Evolutionary conservation across 495 filamentous ascomycete genomes (phyloP).

Genomic region (Pyrenula massariospora): DNA sequence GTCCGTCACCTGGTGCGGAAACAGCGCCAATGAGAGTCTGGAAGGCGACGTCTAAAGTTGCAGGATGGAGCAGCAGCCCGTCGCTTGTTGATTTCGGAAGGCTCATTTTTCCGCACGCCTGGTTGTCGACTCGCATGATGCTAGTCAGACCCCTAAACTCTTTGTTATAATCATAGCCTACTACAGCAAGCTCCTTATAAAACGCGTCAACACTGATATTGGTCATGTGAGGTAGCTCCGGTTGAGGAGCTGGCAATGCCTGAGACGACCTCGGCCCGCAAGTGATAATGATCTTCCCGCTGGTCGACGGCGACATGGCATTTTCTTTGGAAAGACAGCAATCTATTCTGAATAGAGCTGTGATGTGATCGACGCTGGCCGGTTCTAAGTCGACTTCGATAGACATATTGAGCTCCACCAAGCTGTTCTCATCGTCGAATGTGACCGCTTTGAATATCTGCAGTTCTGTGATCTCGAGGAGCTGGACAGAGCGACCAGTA

Average conservation of each 20-base stretch:
- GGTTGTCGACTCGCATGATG: slow-evolving; percentile 5
- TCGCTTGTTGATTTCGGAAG: slow-evolving; percentile 9
- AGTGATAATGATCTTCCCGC: background rate
- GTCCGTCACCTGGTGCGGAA: no score
- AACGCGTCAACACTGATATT: slow-evolving; percentile 1
- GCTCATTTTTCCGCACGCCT: slow-evolving; percentile 1
- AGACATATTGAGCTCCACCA: slow-evolving; percentile 9
- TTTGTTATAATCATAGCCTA: slow-evolving; percentile 13
- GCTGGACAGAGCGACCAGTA: no score
- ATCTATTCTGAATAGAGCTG: slow-evolving; percentile 3
- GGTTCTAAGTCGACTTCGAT: slow-evolving; percentile 2
- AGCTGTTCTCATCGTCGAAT: background rate
- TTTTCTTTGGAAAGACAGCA: no score
- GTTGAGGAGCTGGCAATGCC: slow-evolving; percentile 2
- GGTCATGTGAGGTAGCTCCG: slow-evolving; percentile 1
- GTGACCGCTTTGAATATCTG: background rate
- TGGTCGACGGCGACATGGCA: slow-evolving; percentile 4
- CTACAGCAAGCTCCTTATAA: slow-evolving; percentile 8
- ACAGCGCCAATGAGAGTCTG: no score
- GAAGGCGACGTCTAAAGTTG: slow-evolving; percentile 6
- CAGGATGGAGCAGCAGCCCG: slow-evolving; percentile 6
- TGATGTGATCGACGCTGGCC: slow-evolving; percentile 2
- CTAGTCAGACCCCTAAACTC: slow-evolving; percentile 11
- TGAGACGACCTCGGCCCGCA: slow-evolving; percentile 1
- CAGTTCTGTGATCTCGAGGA: no score